Evolutionary conservation across 2,329 filamentous ascomycete species (phyloP), one percentile per base, ranked within the genome.

Genomic region (Coleophoma cylindrospora): DNA sequence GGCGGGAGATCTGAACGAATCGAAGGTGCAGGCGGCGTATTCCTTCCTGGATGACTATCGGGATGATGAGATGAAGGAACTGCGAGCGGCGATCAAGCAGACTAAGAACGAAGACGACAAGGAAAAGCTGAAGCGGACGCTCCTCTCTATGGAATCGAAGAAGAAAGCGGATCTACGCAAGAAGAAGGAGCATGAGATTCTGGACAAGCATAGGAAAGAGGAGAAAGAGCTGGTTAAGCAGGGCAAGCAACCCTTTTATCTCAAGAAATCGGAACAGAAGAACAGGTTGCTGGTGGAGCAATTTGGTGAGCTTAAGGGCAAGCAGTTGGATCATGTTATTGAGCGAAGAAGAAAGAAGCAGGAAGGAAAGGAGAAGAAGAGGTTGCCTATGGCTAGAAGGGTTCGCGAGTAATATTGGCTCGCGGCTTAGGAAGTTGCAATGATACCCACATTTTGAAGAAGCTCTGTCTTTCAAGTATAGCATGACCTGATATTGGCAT

Each of bases 211-310:
- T 71, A 81, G 87, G 63, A 80, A 80, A 70, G 78, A 84, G 67
- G 94, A 99, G 75, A 91, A 89, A 72, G 87, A 91, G 66, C 72
- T 88, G 53, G 84, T 97, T 47, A 83, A 83, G 61, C 81, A 95
- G 72, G 94, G 94, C 54, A 96, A 96, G 81, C 83, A 80, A 66
- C 92, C 94, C 0, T 99, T 91, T 72, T 97, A 89, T 70, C 74
- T 97, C 61, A 99, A 99, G 81, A 86, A 85, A 73, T 83, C 84
- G 64, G 92, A 96, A 71, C 81, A 94, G 75, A 95, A 94, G 84
- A 90, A 92, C 75, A 75, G 86, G 68, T 75, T 91, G 50, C 73
- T 96, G 54, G 75, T 88, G 64, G 85, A 94, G 61, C 83, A 86
- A 66, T 96, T 88, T 69, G 80, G 85, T 60, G 80, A 81, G 52